Base-by-base conservation (phyloP, 345 rosid species). In the Melastoma malabathricum region DNA sequence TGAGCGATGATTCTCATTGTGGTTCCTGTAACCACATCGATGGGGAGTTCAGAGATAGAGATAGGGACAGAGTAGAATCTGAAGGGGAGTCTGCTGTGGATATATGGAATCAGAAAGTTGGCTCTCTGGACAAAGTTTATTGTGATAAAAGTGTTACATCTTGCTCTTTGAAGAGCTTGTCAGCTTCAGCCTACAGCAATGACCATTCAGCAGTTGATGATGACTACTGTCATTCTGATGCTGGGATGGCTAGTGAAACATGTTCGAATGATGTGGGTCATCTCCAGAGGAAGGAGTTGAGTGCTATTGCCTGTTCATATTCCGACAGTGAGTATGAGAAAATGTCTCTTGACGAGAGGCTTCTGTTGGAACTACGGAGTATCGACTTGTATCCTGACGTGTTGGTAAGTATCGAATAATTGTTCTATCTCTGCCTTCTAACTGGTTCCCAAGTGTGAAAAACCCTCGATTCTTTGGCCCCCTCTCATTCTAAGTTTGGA, bases 1-100 rank as follows among this genome's bases (percentile, higher is more conserved):
- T 79, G 18, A 87, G 98, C 59, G 98, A 92, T 75, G 97, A 84
- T 70, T 92, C 98, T 65, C 94, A 87, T 64, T 84, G 90, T 64
- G 95, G 95, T 72, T 84, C 97, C 19, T 92, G 97, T 57, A 87
- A 83, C 66, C 82, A 72, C 63, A 78, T 81, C 50, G 98, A 92
- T 64, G 65, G 77, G 25, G 98, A 87, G 61, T 65, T 77, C 61
- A 87, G 69, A 72, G 86, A 87, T 59, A 87, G 69, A 72, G 86
- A 87, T 59, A 79, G 81, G 72, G 98, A 87, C 67, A 79, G 83
- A 65, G 68, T 83, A 78, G 98, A 92, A 75, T 83, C 84, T 68
- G 98, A 87, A 70, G 94, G 71, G 50, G 95, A 93, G 72, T 93
- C 99, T 46, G 73, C 67, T 44, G 73, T 68, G 49, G 82, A 83